Evolutionary conservation across 1,284 basidiomycete genomes (phyloP).

Genomic region (Cerrena zonata): DNA sequence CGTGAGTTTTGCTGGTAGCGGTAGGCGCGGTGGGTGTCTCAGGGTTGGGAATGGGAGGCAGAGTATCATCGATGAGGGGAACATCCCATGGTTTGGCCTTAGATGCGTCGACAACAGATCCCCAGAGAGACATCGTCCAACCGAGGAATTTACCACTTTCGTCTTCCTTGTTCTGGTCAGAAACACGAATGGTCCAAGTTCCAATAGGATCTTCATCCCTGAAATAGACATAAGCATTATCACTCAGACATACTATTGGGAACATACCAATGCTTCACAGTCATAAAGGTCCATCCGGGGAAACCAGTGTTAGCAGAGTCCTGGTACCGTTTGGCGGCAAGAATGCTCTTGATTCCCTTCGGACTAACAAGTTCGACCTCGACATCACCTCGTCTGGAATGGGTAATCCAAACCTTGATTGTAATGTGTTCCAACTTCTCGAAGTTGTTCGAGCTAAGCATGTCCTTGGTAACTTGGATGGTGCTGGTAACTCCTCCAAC

Average conservation of each 20-base stretch:
- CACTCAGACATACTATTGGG: slow-evolving; percentile 1
- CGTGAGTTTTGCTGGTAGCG: slow-evolving; percentile 53
- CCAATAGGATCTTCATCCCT: slow-evolving; percentile 95
- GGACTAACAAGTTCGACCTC: slow-evolving; percentile 88
- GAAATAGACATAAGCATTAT: slow-evolving; percentile 11
- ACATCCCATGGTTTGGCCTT: slow-evolving; percentile 65
- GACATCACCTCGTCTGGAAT: slow-evolving; percentile 83
- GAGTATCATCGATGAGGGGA: slow-evolving; percentile 47
- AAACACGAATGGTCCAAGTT: slow-evolving; percentile 84
- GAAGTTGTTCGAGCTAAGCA: slow-evolving; percentile 74
- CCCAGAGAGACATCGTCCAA: slow-evolving; percentile 94
- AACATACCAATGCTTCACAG: slow-evolving; percentile 91
- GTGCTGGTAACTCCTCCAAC: slow-evolving; percentile 63
- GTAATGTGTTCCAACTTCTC: slow-evolving; percentile 91
- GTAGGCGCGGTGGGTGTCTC: slow-evolving; percentile 31
- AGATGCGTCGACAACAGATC: slow-evolving; percentile 73
- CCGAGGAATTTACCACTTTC: slow-evolving; percentile 79
- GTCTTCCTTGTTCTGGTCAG: slow-evolving; percentile 59
- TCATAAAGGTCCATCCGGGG: slow-evolving; percentile 96
- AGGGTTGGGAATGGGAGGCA: slow-evolving; percentile 41
- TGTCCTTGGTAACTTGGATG: slow-evolving; percentile 66
- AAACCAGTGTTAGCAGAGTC: slow-evolving; percentile 74
- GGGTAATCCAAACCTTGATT: slow-evolving; percentile 87
- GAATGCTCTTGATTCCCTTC: slow-evolving; percentile 77
- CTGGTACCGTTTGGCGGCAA: slow-evolving; percentile 68